A percentile compares a stretch with the other conserved stretches of the same genome.
Evolutionary conservation across 371 early-diverging fungal genomes (phyloP).

Genomic region (Mycotypha africana): DNA sequence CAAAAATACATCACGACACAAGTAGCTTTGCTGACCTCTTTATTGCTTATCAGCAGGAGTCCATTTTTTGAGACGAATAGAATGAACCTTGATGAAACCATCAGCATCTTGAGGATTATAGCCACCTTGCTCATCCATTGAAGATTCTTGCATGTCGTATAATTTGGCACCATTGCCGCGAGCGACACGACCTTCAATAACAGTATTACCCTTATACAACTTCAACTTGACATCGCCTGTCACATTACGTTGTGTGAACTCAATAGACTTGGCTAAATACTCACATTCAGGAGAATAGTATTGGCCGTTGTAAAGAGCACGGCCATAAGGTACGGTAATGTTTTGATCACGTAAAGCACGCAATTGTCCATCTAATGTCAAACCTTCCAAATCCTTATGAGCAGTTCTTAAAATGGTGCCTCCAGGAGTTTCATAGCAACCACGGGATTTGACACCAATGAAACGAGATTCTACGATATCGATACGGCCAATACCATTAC

Average conservation of each 20-base stretch:
- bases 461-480: conserved; percentile 98
- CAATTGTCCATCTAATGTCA: conserved; percentile 91
- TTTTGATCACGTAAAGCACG: conserved; percentile 88
- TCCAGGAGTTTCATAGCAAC: conserved; percentile 98
- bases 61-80: conserved; percentile 95
- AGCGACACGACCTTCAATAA: conserved; percentile 84
- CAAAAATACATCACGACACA: no score
- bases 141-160: conserved; percentile 91
- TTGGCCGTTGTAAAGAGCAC: conserved; percentile 87
- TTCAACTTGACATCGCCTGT: conserved; percentile 90
- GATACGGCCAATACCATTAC: conserved; percentile 95
- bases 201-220: conserved; percentile 93
- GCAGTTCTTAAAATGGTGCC: conserved; percentile 93
- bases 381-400: conserved; percentile 94
- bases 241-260: conserved; percentile 78
- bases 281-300: conserved; percentile 96
- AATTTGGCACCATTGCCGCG: conserved; percentile 70
- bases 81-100: conserved; percentile 96
- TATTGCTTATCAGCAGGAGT: conserved; percentile 32
- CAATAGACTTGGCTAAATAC: conserved; percentile 76
- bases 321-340: conserved; percentile 70
- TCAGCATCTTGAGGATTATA: conserved; percentile 90
- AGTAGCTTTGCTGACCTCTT: no score
- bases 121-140: conserved; percentile 95
- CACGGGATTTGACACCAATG: conserved; percentile 97